These are phyloP conservation scores for Taiozyma sp. DNA, from an alignment of 1,139 yeast species.

Conservation along the genomic window DNA sequence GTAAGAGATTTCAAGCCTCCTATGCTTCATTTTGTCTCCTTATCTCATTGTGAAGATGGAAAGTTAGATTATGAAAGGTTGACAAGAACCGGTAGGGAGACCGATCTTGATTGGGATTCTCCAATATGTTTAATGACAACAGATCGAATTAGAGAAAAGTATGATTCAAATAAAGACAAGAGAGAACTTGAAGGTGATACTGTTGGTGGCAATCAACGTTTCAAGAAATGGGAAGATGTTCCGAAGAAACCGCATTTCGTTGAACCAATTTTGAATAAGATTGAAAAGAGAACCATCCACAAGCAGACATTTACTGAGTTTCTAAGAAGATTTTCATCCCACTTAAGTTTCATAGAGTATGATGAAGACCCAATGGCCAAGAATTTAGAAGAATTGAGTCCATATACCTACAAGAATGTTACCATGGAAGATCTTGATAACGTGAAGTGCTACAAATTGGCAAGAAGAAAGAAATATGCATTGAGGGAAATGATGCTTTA, in stretches of 20 bases:
- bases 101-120: conserved; percentile 45
- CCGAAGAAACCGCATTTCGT: conserved; percentile 5
- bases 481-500: conserved; percentile 42
- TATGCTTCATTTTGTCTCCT: conserved; percentile 40
- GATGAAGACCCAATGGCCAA: conserved; percentile 12
- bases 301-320: conserved; percentile 10
- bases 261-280: neutral
- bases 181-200: neutral
- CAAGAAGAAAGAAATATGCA: conserved; percentile 57
- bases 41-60: conserved; percentile 55
- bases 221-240: conserved; percentile 1
- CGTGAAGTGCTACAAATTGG: conserved; percentile 52
- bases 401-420: conserved; percentile 10
- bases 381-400: conserved; percentile 12
- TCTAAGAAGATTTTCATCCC: conserved; percentile 8
- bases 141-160: conserved; percentile 9
- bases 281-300: neutral
- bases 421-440: conserved; percentile 23
- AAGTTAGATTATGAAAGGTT: conserved; percentile 41
- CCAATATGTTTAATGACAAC: conserved; percentile 46
- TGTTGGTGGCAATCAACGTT: neutral
- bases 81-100: conserved; percentile 30
- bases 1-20: conserved; percentile 36
- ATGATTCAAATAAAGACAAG: neutral
- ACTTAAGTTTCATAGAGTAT: conserved; percentile 13